Evolutionary conservation across 345 rosid species (phyloP), one percentile per base, ranked within the genome.

Genomic region (Gossypium turneri): DNA sequence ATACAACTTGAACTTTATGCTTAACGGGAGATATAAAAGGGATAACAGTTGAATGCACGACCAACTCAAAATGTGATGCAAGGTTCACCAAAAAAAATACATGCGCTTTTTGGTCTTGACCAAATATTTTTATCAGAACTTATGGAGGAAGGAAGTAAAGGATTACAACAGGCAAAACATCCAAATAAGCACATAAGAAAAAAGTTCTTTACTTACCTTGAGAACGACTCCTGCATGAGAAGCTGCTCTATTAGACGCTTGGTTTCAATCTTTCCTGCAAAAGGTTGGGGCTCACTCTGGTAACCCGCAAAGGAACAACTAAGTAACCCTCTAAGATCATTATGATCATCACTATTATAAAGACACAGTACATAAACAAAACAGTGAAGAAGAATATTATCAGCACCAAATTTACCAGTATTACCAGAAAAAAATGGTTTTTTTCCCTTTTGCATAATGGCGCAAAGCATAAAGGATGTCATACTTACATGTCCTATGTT

Each of bases 161-260:
- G 38, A 73, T n/a, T 57, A 70, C 55, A 34, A 22, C 59, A 51
- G 25, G 44, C 24, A 44, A 76, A 59, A 78, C 67, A 53, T 69
- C 48, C 20, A 15, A 48, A 77, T 50, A 45, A 58, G 67, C 67
- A 72, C 50, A 57, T 52, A 41, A 45, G 56, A 64, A 61, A 61
- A 20, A 74, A 70, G 75, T 4, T 22, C 43, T 50, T 60, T 52
- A 79, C 79, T 76, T 90, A 92, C 98, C 97, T 85, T 50, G 97
- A 86, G 79, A 89, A 93, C 9, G 88, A 91, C 83, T 90, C 96
- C 86, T 81, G 88, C 89, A 85, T 63, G 63, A 95, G 86, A 79
- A 95, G 88, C 82, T 77, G 90, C 81, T 88, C 99, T 80, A 95
- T 93, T 70, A 86, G 81, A 74, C 75, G 83, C 85, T 91, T 92